Evolutionary conservation across 2,329 filamentous ascomycete species (phyloP).

Genomic region (Pestalotiopsis sp.): DNA sequence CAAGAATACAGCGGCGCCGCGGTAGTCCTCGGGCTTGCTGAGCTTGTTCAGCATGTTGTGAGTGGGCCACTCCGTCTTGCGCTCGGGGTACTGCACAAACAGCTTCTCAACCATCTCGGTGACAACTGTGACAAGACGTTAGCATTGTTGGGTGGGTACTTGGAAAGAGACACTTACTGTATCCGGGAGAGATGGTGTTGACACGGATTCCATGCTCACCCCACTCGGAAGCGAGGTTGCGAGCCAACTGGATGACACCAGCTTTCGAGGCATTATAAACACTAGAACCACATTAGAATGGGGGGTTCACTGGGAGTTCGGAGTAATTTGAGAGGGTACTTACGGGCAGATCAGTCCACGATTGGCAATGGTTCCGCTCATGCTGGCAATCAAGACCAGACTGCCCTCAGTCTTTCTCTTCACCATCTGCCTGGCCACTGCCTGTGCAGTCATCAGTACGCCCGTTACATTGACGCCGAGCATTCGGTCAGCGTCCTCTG

Average conservation of each 20-base stretch:
- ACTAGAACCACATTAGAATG: conserved; percentile 32
- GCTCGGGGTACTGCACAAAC: conserved; percentile 75
- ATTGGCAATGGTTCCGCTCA: conserved; percentile 71
- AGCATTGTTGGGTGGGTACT: not conserved
- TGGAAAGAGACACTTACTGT: conserved; percentile 41
- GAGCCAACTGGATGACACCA: conserved; percentile 70
- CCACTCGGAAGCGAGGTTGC: conserved; percentile 76
- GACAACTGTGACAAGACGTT: conserved; percentile 44
- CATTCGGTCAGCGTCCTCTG: conserved; percentile 76
- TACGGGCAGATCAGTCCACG: conserved; percentile 62
- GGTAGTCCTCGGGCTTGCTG: conserved; percentile 69
- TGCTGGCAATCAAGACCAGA: conserved; percentile 70
- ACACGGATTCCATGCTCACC: conserved; percentile 73
- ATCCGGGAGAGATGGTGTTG: conserved; percentile 80
- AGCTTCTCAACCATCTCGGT: conserved; percentile 83
- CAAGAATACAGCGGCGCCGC: conserved; percentile 70
- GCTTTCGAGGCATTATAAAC: conserved; percentile 80
- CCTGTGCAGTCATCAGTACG: conserved; percentile 82
- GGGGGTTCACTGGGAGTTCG: not conserved
- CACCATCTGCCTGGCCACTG: conserved; percentile 78
- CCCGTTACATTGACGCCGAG: conserved; percentile 87
- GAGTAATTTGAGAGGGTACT: conserved; percentile 27
- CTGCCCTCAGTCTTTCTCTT: conserved; percentile 60
- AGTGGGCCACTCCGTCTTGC: conserved; percentile 69
- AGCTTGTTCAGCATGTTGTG: conserved; percentile 83